phyloP scores from a whole-genome alignment of 257 asterid genomes.

The Nicotiana tomentosiformis region DNA sequence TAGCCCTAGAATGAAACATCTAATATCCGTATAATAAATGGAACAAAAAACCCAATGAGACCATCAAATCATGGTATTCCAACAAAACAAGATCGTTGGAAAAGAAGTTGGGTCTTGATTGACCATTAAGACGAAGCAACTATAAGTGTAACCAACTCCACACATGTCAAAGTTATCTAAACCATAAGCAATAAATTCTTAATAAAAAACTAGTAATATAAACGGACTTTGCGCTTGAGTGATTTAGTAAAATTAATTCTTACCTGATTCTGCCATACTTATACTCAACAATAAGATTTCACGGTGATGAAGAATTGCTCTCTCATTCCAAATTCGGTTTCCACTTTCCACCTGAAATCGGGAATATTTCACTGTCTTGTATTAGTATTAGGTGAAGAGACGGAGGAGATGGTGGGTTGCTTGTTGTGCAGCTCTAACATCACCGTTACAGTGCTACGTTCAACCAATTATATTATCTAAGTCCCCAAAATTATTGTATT shows the following conservation, averaged over 20 bases:
- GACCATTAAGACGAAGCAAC: not conserved
- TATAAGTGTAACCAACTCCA: not conserved
- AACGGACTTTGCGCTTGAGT: not conserved
- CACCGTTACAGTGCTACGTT: too few species aligned
- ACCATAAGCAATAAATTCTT: not conserved
- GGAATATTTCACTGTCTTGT: not conserved
- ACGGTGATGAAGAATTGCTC: constrained; percentile 5
- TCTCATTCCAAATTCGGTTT: constrained; percentile 4
- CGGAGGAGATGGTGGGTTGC: too few species aligned
- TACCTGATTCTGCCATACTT: constrained; percentile 47
- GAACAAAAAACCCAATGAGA: not conserved
- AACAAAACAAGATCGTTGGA: not conserved
- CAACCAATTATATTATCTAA: too few species aligned
- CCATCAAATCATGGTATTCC: not conserved
- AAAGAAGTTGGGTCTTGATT: not conserved
- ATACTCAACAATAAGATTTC: not conserved
- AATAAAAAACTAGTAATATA: not conserved
- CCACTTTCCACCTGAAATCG: not conserved
- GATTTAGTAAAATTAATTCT: not conserved
- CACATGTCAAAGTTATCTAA: not conserved
- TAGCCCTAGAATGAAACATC: not conserved
- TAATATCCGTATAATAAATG: not conserved
- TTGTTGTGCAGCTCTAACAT: too few species aligned
- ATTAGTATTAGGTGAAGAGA: too few species aligned
- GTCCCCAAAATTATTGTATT: too few species aligned